Evolutionary conservation across 2,329 filamentous ascomycete genomes (phyloP).

Genomic region (Laburnicola sp.): DNA sequence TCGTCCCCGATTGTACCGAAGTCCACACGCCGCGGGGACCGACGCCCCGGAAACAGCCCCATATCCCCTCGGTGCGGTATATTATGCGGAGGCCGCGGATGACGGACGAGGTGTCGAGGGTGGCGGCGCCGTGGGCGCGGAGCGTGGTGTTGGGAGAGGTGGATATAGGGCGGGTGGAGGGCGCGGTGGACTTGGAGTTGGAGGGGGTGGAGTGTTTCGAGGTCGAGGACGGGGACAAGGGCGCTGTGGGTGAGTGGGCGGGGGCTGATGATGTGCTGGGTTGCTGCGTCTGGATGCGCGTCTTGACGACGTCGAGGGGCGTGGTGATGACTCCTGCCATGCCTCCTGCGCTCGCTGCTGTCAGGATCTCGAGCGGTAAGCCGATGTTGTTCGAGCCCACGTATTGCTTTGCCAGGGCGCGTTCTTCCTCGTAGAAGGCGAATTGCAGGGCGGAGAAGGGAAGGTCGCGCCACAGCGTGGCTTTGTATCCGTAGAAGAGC

Average conservation of each 20-base stretch:
- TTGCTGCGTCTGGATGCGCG: slow-evolving; percentile 90
- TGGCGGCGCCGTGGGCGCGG: slow-evolving; percentile 74
- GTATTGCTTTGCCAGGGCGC: slow-evolving; percentile 76
- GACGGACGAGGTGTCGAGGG: slow-evolving; percentile 87
- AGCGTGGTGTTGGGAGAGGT: slow-evolving; percentile 86
- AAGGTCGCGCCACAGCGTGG: slow-evolving; percentile 89
- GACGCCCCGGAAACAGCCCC: slow-evolving; percentile 92
- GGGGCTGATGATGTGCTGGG: slow-evolving; percentile 46
- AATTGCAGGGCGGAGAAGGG: slow-evolving; percentile 97
- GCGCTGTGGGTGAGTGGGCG: slow-evolving; percentile 17
- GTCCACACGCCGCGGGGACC: slow-evolving; percentile 95
- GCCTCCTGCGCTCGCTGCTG: slow-evolving; percentile 85
- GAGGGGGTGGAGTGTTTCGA: slow-evolving; percentile 37
- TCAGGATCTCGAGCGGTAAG: slow-evolving; percentile 79
- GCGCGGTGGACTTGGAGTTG: slow-evolving; percentile 29
- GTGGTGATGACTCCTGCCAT: slow-evolving; percentile 94
- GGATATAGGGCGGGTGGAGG: slow-evolving; percentile 71
- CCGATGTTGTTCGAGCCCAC: slow-evolving; percentile 83
- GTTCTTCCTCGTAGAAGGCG: slow-evolving; percentile 96
- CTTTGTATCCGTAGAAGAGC: slow-evolving; percentile 95
- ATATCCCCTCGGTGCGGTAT: slow-evolving; percentile 84
- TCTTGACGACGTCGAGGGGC: slow-evolving; percentile 96
- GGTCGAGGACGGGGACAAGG: slow-evolving; percentile 24
- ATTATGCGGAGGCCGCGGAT: slow-evolving; percentile 82
- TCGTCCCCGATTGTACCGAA: slow-evolving; percentile 93